These are phyloP conservation scores for Kurtzmaniella quercitrusa DNA, from an alignment of 1,139 yeast species.

Conservation along the genomic window DNA sequence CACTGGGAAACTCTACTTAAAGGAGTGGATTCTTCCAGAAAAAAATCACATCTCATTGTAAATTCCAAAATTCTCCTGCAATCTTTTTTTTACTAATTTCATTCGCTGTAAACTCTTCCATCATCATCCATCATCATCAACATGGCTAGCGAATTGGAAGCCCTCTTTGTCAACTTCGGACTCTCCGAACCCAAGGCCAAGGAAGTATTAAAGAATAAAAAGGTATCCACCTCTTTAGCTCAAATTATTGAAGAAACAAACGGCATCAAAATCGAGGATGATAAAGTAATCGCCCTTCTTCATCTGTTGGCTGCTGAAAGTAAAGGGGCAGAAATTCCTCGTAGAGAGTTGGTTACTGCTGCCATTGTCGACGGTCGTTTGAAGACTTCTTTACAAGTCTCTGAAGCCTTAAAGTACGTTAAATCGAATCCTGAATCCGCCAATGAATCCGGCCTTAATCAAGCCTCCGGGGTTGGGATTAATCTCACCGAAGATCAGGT, in stretches of 20 bases:
- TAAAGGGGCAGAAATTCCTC: conserved; percentile 41
- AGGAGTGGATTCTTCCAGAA: neutral
- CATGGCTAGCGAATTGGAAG: conserved; percentile 21
- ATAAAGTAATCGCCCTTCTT: conserved; percentile 56
- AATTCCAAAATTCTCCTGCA: neutral
- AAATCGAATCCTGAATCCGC: conserved; percentile 41
- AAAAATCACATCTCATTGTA: neutral
- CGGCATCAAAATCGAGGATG: conserved; percentile 24
- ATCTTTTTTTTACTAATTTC: neutral
- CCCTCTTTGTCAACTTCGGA: conserved; percentile 57
- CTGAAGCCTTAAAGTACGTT: conserved; percentile 76
- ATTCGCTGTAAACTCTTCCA: too few relatives aligned
- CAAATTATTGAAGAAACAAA: conserved; percentile 41
- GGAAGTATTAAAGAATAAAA: conserved; percentile 80
- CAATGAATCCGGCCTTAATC: conserved; percentile 45
- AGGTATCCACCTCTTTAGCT: conserved; percentile 67
- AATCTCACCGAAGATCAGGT: conserved; percentile 66
- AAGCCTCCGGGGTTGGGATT: conserved; percentile 78
- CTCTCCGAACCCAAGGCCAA: conserved; percentile 64
- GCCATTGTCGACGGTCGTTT: conserved; percentile 65
- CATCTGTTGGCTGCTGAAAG: conserved; percentile 73
- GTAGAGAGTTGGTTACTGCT: conserved; percentile 49
- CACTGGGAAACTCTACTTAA: neutral
- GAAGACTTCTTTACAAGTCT: conserved; percentile 66
- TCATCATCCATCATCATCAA: neutral